Evolutionary conservation across 805 yeast genomes (phyloP), one percentile per base, ranked within the genome.

Genomic region (Maudiozyma pseudohumilis): DNA sequence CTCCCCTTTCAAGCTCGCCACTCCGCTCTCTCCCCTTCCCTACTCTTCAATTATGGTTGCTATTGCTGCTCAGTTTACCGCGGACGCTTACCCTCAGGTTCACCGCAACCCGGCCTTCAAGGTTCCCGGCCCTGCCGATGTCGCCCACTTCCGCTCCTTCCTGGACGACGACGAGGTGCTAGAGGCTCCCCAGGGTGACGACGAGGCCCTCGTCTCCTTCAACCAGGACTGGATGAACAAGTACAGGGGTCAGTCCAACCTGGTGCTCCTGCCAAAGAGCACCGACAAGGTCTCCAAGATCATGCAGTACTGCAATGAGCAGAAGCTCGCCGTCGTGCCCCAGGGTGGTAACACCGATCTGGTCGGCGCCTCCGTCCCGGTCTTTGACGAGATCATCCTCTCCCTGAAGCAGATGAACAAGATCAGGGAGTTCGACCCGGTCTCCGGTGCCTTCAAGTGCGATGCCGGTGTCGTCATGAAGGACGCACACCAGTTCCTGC

Each of bases 261-360:
- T 88, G 22, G 87, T 86, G 2, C 66, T 88, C 47, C 83, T 80
- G 59, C 97, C 97, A 29, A 80, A 76, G 49, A 72, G 82, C 10
- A 74, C 84, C 2, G 75, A 79, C 44, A 88, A 88, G 59, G 80
- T 89, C n/a, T 69, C 88, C 2, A 55, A 74, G 49, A 83, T 89
- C 44, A 54, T 89, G 55, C 75, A 75, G 56, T 80, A 86, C 61
- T 85, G 95, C 65, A 81, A 82, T 53, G 84, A 78, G 20, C 61
- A 76, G 33, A 73, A 70, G 42, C 61, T 88, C 21, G 96, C 96
- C 0, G 77, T 88, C 33, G 95, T 86, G 8, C 96, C 97, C 11
- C 96, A 88, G 63, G 96, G 96, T 55, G 97, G 97, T 50, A 88
- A 89, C 61, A 89, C 96, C 1, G 95, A 96, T 19, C 70, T 88